These are phyloP conservation scores for Candida broadrunensis DNA, from an alignment of 805 yeast genomes.

Conservation along the genomic window DNA sequence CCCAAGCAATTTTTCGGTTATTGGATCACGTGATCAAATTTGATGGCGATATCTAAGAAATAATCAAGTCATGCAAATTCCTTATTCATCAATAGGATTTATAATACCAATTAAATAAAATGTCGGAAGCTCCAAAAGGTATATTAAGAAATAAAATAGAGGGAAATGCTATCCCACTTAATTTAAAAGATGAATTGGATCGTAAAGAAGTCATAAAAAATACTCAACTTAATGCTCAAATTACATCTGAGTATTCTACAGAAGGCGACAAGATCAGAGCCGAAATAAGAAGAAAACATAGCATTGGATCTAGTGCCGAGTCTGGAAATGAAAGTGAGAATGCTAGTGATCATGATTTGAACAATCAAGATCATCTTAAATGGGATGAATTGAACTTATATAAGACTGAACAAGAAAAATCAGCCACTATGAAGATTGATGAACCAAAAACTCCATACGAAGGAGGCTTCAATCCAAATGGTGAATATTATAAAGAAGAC, in stretches of 20 bases:
- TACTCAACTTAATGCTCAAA: slow-evolving; percentile 70
- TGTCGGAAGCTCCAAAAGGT: slow-evolving; percentile 31
- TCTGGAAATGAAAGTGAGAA: slow-evolving; percentile 1
- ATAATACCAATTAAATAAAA: too few relatives aligned
- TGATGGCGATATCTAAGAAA: too few relatives aligned
- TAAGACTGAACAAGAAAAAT: slow-evolving; percentile 68
- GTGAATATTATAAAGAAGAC: slow-evolving; percentile 74
- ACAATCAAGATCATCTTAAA: slow-evolving; percentile 45
- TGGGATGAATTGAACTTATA: slow-evolving; percentile 85
- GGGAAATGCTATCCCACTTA: slow-evolving; percentile 15
- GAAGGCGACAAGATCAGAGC: slow-evolving; percentile 48
- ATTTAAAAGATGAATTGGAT: slow-evolving; percentile 30
- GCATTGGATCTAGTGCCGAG: slow-evolving; percentile 1
- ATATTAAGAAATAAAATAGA: slow-evolving; percentile 51
- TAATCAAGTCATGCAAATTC: too few relatives aligned
- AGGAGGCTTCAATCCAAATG: slow-evolving; percentile 80
- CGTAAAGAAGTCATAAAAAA: slow-evolving; percentile 76
- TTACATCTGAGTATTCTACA: slow-evolving; percentile 27
- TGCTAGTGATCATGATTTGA: background rate
- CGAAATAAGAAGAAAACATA: slow-evolving; percentile 33
- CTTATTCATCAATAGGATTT: too few relatives aligned
- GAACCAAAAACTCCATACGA: slow-evolving; percentile 96
- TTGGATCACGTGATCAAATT: too few relatives aligned
- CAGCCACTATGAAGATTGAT: slow-evolving; percentile 77
- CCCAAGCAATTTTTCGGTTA: too few relatives aligned